phyloP scores from a whole-genome alignment of 768 basidiomycete species.

The Podaxis mareebaensis region DNA sequence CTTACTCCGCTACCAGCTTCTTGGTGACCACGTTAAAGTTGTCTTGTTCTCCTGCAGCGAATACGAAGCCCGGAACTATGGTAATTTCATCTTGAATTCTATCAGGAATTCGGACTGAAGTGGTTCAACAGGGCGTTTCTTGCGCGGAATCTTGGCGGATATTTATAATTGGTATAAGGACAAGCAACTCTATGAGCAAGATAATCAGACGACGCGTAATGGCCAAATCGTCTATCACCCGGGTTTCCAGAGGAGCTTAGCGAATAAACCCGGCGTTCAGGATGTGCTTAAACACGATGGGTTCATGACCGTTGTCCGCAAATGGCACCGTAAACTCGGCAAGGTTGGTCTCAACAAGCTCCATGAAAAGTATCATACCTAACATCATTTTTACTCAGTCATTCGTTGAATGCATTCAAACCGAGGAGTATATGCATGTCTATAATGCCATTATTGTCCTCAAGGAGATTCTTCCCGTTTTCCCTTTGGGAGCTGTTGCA shows the following conservation, averaged over 20 bases:
- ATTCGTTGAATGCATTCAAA: conserved; percentile 78
- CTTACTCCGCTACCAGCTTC: conserved; percentile 52
- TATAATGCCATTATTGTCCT: conserved; percentile 95
- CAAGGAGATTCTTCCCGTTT: conserved; percentile 87
- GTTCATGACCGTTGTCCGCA: conserved; percentile 71
- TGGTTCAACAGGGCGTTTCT: conserved; percentile 70
- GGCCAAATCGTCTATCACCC: conserved; percentile 65
- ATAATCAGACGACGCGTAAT: conserved; percentile 65
- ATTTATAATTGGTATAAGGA: conserved; percentile 79
- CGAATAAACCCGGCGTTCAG: conserved; percentile 42
- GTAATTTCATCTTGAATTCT: conserved; percentile 38
- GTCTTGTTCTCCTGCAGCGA: conserved; percentile 93
- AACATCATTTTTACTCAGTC: conserved; percentile 44
- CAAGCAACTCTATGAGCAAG: conserved; percentile 69
- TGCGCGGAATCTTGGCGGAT: conserved; percentile 77
- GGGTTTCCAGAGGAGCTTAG: conserved; percentile 61
- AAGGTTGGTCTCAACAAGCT: conserved; percentile 44
- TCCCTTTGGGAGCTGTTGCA: conserved; percentile 69
- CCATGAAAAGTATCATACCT: conserved; percentile 1
- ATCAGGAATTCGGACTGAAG: conserved; percentile 7
- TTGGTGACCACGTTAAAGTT: conserved; percentile 81
- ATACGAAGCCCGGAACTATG: conserved; percentile 94
- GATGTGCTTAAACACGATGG: conserved; percentile 69
- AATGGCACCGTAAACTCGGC: conserved; percentile 81
- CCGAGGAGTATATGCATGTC: conserved; percentile 94